phyloP scores from a whole-genome alignment of 2,329 filamentous ascomycete genomes.

The Botryotinia convoluta region DNA sequence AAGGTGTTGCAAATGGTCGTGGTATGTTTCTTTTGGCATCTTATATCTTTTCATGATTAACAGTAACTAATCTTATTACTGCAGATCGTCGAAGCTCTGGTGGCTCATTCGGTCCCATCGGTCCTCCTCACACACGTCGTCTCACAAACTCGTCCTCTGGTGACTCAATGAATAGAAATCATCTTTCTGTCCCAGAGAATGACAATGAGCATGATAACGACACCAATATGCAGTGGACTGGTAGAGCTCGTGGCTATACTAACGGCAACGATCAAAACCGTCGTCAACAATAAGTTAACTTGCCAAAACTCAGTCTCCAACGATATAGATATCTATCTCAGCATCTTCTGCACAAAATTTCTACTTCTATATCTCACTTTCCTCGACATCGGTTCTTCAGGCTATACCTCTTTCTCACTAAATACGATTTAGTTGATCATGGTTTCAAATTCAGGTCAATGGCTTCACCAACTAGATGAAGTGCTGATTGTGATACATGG shows the following conservation, averaged over 20 bases:
- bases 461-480: slow-evolving; percentile 7
- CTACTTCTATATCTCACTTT: slow-evolving; percentile 2
- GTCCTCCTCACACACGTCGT: slow-evolving; percentile 14
- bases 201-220: neutral
- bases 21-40: slow-evolving; percentile 2
- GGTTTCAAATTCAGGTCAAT: neutral
- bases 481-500: neutral
- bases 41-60: neutral
- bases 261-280: neutral
- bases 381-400: neutral
- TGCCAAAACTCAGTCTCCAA: neutral
- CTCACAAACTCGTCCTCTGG: slow-evolving; percentile 10
- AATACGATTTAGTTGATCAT: slow-evolving; percentile 10
- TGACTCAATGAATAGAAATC: neutral
- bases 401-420: neutral
- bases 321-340: neutral
- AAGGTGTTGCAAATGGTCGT: neutral
- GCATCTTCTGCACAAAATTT: neutral
- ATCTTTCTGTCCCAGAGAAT: neutral
- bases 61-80: neutral
- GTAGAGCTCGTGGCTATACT: neutral
- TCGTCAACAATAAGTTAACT: neutral
- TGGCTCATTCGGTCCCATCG: slow-evolving; percentile 20
- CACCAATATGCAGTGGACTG: neutral
- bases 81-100: slow-evolving; percentile 7